These are phyloP conservation scores for Xylaria nigripes DNA, from an alignment of 495 filamentous ascomycete genomes.

Conservation along the genomic window DNA sequence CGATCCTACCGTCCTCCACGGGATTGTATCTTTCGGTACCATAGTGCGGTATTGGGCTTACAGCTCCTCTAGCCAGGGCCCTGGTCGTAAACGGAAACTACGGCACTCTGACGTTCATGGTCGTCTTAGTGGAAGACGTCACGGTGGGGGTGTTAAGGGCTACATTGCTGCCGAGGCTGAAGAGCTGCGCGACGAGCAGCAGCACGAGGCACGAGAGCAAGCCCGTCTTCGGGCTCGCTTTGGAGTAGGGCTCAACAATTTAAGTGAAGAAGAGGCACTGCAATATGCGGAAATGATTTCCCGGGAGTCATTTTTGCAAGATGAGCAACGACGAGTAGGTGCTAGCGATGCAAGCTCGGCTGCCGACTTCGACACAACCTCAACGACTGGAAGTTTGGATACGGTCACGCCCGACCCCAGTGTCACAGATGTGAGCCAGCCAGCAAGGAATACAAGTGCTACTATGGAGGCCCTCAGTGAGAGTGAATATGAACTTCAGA, in stretches of 20 bases:
- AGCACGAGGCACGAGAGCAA: constrained; percentile 43
- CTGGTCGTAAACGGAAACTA: constrained; percentile 38
- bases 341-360: constrained; percentile 43
- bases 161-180: constrained; percentile 75
- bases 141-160: constrained; percentile 43
- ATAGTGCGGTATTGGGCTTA: constrained; percentile 91
- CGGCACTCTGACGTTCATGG: constrained; percentile 39
- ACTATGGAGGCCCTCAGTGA: constrained; percentile 45
- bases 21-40: constrained; percentile 78
- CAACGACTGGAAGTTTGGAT: constrained; percentile 36
- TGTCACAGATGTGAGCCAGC: constrained; percentile 36
- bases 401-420: constrained; percentile 46
- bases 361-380: constrained; percentile 43
- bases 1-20: constrained; percentile 82
- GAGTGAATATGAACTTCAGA: constrained; percentile 58
- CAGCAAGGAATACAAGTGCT: constrained; percentile 28
- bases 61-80: constrained; percentile 51
- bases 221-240: constrained; percentile 71
- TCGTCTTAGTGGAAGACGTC: constrained; percentile 30
- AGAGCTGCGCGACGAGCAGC: constrained; percentile 70
- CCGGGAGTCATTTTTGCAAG: constrained; percentile 60
- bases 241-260: constrained; percentile 66
- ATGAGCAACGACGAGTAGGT: constrained; percentile 49
- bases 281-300: constrained; percentile 85
- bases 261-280: constrained; percentile 81